Evolutionary conservation across 2,329 filamentous ascomycete genomes (phyloP).

Genomic region (Apiospora kogelbergensis): DNA sequence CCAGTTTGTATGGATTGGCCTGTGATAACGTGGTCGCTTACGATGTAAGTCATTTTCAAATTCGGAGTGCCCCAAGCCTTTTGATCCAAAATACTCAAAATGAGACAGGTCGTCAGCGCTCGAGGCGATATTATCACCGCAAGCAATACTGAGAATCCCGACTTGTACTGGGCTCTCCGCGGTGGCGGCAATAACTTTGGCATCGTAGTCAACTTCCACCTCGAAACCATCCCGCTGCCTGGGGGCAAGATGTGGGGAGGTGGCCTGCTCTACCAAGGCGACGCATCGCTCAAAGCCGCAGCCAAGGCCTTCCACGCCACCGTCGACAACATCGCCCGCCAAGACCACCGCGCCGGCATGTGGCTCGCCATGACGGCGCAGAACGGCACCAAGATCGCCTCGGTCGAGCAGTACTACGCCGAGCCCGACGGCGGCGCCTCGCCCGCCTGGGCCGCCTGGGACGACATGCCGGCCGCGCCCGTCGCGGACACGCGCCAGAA

Average conservation of each 20-base stretch:
- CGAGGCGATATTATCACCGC: neutral
- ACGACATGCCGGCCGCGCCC: neutral
- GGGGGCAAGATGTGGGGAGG: constrained; percentile 7
- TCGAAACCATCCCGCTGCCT: neutral
- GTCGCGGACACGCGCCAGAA: neutral
- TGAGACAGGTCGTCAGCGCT: neutral
- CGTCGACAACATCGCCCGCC: neutral
- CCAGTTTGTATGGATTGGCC: constrained; percentile 38
- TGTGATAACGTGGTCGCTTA: constrained; percentile 44
- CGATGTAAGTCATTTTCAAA: constrained; percentile 29
- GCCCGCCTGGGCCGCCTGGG: neutral
- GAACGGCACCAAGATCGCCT: neutral
- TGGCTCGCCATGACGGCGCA: neutral
- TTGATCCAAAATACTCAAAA: neutral
- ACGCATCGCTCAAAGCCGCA: neutral
- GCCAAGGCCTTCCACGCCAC: neutral
- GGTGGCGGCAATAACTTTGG: constrained; percentile 9
- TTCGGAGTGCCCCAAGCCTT: neutral
- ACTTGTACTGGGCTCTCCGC: constrained; percentile 7
- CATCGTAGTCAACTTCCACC: neutral
- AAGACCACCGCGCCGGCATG: neutral
- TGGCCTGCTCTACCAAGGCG: neutral
- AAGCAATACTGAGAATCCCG: neutral
- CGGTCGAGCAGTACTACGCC: neutral
- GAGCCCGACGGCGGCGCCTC: neutral